phyloP scores from a whole-genome alignment of 2,329 filamentous ascomycete species.

The Sarocladium brachiariae region DNA sequence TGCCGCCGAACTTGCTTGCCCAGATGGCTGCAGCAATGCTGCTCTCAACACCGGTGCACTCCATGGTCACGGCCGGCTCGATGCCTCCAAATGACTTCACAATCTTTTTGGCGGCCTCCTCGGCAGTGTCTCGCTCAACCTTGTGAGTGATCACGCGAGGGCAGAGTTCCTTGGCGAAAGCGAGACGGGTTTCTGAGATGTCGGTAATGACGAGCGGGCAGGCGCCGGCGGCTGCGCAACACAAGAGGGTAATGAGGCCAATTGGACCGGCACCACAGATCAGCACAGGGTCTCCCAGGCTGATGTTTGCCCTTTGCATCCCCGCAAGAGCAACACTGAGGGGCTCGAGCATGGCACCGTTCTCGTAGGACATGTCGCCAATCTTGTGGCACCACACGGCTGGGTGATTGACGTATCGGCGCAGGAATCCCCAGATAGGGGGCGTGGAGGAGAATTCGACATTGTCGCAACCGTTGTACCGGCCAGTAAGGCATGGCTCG shows the following conservation, averaged over 20 bases:
- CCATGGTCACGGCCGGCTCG: conserved; percentile 75
- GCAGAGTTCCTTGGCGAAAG: conserved; percentile 77
- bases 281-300: conserved; percentile 78
- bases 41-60: conserved; percentile 93
- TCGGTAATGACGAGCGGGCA: conserved; percentile 91
- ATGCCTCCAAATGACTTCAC: conserved; percentile 62
- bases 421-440: conserved; percentile 76
- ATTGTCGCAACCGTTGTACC: conserved; percentile 89
- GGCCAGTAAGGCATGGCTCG: conserved; percentile 83
- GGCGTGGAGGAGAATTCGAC: conserved; percentile 88
- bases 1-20: conserved; percentile 88
- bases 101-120: conserved; percentile 68
- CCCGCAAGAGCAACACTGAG: conserved; percentile 83
- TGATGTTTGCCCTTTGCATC: conserved; percentile 73
- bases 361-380: conserved; percentile 82
- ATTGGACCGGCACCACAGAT: conserved; percentile 93
- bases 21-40: conserved; percentile 82
- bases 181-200: conserved; percentile 78
- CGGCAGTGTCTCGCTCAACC: conserved; percentile 58
- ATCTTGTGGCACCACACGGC: conserved; percentile 97
- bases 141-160: conserved; percentile 76
- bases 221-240: conserved; percentile 77
- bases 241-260: conserved; percentile 81
- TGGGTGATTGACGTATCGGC: conserved; percentile 91
- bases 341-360: conserved; percentile 86